phyloP scores from a whole-genome alignment of 2,329 filamentous ascomycete genomes.

The Hymenoscyphus linearis region DNA sequence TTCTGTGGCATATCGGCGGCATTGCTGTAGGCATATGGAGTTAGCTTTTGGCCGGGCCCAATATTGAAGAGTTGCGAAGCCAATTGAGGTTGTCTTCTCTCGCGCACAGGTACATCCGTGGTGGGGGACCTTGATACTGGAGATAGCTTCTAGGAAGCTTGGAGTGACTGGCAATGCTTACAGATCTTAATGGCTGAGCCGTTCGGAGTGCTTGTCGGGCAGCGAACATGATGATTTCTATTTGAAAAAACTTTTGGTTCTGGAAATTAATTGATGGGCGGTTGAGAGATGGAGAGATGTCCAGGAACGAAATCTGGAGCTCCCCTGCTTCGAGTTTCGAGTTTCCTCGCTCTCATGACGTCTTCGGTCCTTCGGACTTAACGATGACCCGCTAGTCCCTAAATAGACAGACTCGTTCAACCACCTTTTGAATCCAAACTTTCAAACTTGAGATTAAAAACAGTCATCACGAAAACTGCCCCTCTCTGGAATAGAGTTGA shows the following conservation, averaged over 20 bases:
- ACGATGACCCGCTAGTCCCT: not conserved
- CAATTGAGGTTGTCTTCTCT: not conserved
- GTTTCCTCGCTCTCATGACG: not conserved
- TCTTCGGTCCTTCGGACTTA: not conserved
- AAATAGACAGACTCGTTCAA: not conserved
- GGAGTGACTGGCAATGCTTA: slow-evolving; percentile 36
- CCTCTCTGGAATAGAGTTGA: no score
- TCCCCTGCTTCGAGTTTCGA: no score
- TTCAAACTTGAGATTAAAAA: no score
- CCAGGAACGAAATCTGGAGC: not conserved
- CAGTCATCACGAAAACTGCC: no score
- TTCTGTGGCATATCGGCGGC: slow-evolving; percentile 70
- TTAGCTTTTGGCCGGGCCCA: not conserved
- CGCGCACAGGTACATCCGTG: not conserved
- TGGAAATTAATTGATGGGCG: not conserved
- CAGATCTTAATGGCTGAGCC: slow-evolving; percentile 60
- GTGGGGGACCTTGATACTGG: not conserved
- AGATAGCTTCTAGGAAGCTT: not conserved
- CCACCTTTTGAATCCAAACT: no score
- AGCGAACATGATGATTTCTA: slow-evolving; percentile 56
- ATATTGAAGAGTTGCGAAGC: slow-evolving; percentile 6
- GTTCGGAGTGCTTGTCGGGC: slow-evolving; percentile 59
- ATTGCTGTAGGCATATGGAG: slow-evolving; percentile 40
- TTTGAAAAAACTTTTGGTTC: not conserved
- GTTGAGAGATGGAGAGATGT: not conserved